Evolutionary conservation across 2,329 filamentous ascomycete species (phyloP), one percentile per base, ranked within the genome.

Genomic region (Phaeophleospora eucalypticola): DNA sequence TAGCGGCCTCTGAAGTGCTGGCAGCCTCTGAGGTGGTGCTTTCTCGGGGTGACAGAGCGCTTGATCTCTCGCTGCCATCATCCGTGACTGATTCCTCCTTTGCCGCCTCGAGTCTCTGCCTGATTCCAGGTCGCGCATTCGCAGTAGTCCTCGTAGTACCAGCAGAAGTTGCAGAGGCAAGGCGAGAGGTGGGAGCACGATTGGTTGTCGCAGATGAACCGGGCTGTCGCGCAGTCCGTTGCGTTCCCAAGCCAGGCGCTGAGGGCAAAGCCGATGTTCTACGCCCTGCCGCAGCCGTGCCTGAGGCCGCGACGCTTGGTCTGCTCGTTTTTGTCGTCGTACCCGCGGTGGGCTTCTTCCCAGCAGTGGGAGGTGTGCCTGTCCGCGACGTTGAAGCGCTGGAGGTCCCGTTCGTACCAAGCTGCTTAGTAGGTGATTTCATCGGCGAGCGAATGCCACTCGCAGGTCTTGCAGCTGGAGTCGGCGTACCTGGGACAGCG

Each of bases 381-480:
- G 82, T 87, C 58, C 83, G 74, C 34, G 84, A 84, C 1, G 75
- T 79, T 2, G 76, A 71, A 4, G 76, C 66, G 56, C 78, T 83
- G 1, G 82, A 79, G 3, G 70, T 68, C 1, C 81, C 57, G 49
- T 57, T 60, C 14, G 49, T 70, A 32, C 67, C 74, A 37, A 86
- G 66, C 58, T 87, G 84, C 63, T 93, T 93, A 2, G 84, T 87
- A 1, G 87, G 87, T 1, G 86, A 90, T 60, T 87, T 90, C 0
- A 80, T 83, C 2, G 87, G 86, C 48, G 84, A 89, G 82, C 89
- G 61, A 33, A 57, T 34, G 48, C 81, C 74, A 61, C 80, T 84
- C 12, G 51, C 61, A 18, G 61, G 61, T 63, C 78, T 82, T 49
- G 82, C 74, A 4, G 75, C 81, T 10, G 86, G 85, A 48, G 83